Conservation (phyloP, 306 rosid genomes). For the Pyrus bretschneideri region DNA sequence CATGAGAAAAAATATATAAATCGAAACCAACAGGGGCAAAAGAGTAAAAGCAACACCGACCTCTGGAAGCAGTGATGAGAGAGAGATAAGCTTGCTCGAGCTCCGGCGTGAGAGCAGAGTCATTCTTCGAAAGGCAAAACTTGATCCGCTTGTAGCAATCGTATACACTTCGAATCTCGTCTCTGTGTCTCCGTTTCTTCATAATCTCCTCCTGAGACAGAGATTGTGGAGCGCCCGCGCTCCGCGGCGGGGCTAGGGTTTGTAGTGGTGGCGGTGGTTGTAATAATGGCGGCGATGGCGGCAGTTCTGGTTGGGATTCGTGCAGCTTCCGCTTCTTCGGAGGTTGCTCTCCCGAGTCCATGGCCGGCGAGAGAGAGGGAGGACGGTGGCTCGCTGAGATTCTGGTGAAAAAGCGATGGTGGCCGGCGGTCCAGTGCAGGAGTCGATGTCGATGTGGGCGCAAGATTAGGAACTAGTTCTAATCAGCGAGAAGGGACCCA, state of each 20-base stretch:
- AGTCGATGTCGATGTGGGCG: neutral
- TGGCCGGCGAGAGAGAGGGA: conserved; percentile 20
- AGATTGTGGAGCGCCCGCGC: conserved; percentile 28
- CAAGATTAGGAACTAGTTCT: neutral
- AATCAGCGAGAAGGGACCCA: neutral
- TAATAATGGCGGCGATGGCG: conserved; percentile 11
- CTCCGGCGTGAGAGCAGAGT: conserved; percentile 28
- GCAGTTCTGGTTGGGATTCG: conserved; percentile 24
- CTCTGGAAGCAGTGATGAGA: conserved; percentile 50
- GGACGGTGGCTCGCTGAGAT: neutral
- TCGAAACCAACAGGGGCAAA: neutral
- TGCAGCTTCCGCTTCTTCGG: conserved; percentile 56
- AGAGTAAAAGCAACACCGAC: conserved; percentile 21
- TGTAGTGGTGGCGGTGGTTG: conserved; percentile 18
- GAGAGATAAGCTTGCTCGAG: conserved; percentile 51
- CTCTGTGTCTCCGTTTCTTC: conserved; percentile 36
- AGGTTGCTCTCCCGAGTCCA: conserved; percentile 66
- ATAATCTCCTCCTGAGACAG: conserved; percentile 46
- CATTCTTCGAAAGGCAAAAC: conserved; percentile 35
- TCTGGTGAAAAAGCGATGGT: neutral
- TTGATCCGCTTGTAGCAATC: conserved; percentile 48
- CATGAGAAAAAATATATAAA: neutral
- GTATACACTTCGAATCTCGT: conserved; percentile 50
- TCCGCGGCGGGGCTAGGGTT: conserved; percentile 21
- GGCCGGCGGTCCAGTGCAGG: neutral